Conservation (phyloP, 257 asterid genomes). For the Scutellaria baicalensis region DNA sequence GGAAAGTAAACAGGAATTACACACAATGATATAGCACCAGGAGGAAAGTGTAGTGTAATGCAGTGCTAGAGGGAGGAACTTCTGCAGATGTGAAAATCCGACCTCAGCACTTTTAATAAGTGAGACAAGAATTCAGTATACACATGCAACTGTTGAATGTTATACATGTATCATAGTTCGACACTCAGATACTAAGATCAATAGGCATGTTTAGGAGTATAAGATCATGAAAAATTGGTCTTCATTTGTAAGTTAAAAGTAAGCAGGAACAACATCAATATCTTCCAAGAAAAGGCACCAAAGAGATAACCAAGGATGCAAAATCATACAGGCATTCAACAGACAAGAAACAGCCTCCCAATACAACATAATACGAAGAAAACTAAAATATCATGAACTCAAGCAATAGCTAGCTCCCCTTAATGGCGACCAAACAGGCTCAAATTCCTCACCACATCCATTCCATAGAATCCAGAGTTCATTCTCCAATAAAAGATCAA, state of each 20-base stretch:
- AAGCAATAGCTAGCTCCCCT: background rate
- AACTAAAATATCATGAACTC: background rate
- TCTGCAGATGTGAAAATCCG: background rate
- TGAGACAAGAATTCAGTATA: background rate
- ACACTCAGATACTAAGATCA: constrained; percentile 1
- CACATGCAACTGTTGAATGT: background rate
- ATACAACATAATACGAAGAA: background rate
- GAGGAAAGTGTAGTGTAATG: background rate
- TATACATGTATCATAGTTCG: background rate
- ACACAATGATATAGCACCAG: background rate
- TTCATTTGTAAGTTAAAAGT: background rate
- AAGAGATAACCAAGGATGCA: background rate
- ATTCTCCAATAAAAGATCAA: constrained; percentile 9
- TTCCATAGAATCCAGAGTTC: background rate
- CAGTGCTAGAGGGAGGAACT: background rate
- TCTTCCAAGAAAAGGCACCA: constrained; percentile 4
- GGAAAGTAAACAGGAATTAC: background rate
- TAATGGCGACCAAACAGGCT: background rate
- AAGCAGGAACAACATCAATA: background rate
- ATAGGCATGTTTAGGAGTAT: constrained; percentile 4
- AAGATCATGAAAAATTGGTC: background rate
- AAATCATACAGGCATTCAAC: background rate
- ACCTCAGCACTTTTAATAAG: background rate
- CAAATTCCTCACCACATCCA: background rate
- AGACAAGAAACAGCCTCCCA: background rate